A percentile compares a stretch with the other conserved stretches of the same genome.
Conservation (phyloP, 1,139 yeast genomes). For the Spathaspora sp. region DNA sequence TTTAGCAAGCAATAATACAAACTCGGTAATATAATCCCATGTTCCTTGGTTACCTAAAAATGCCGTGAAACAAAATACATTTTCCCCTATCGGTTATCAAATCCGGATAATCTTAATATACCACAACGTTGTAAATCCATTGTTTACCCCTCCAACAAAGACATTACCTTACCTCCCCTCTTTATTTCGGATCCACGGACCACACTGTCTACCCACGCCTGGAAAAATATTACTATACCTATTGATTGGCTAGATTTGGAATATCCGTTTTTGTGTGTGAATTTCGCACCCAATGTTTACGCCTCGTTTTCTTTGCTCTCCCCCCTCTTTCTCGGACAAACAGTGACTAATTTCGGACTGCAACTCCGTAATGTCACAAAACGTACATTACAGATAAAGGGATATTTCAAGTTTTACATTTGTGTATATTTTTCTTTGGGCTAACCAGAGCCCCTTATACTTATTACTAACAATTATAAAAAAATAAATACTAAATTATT, state of each 20-base stretch:
- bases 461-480: neutral
- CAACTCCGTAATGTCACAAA: neutral
- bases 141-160: too few species aligned
- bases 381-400: neutral
- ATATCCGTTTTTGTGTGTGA: neutral
- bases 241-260: too few species aligned
- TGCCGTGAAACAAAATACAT: neutral
- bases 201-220: too few species aligned
- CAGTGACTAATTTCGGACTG: neutral
- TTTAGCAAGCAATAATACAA: too few species aligned
- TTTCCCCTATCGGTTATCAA: too few species aligned
- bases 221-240: too few species aligned
- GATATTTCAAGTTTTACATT: neutral
- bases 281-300: neutral
- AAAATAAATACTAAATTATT: neutral
- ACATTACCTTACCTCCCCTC: too few species aligned
- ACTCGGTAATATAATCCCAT: too few species aligned
- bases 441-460: constrained; percentile 6
- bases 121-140: too few species aligned
- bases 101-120: too few species aligned
- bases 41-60: too few species aligned
- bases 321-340: neutral
- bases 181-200: too few species aligned
- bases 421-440: neutral
- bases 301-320: neutral